phyloP scores from a whole-genome alignment of 2,329 filamentous ascomycete species.

The Coniochaeta sp. region DNA sequence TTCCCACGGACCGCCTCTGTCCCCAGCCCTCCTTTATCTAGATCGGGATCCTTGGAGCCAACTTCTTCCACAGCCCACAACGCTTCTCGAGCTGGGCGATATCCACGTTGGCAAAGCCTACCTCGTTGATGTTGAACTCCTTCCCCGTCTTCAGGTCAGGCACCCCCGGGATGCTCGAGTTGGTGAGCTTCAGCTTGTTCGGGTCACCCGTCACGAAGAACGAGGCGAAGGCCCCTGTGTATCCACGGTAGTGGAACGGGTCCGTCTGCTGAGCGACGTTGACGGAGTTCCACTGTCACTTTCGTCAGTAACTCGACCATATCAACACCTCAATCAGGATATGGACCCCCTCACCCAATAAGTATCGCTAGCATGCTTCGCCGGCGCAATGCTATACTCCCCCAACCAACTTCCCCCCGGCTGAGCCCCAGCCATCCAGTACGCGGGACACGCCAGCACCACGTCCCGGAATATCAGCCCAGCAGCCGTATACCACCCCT shows the following conservation, averaged over 20 bases:
- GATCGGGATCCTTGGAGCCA: slow-evolving; percentile 1
- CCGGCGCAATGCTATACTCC: slow-evolving; percentile 53
- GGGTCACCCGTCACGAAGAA: slow-evolving; percentile 33
- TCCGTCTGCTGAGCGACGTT: slow-evolving; percentile 44
- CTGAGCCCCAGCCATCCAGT: slow-evolving; percentile 45
- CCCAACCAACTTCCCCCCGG: slow-evolving; percentile 40
- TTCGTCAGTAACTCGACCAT: background rate
- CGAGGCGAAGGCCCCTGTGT: slow-evolving; percentile 49
- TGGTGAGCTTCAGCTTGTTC: slow-evolving; percentile 5
- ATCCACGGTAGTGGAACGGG: slow-evolving; percentile 47
- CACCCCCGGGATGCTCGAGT: slow-evolving; percentile 1
- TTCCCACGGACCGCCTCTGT: too few species aligned
- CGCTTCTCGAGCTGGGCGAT: slow-evolving; percentile 1
- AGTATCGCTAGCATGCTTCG: slow-evolving; percentile 52
- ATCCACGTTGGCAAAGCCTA: background rate
- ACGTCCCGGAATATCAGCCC: slow-evolving; percentile 52
- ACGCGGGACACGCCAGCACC: slow-evolving; percentile 52
- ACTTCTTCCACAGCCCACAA: background rate
- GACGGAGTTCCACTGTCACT: slow-evolving; percentile 45
- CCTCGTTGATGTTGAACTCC: slow-evolving; percentile 1
- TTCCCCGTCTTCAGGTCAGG: background rate
- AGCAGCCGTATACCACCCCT: slow-evolving; percentile 43
- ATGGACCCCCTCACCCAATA: slow-evolving; percentile 40
- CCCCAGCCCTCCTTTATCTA: too few species aligned
- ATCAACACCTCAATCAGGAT: background rate